phyloP scores from a whole-genome alignment of 306 rosid species.

The Prunus salicina region DNA sequence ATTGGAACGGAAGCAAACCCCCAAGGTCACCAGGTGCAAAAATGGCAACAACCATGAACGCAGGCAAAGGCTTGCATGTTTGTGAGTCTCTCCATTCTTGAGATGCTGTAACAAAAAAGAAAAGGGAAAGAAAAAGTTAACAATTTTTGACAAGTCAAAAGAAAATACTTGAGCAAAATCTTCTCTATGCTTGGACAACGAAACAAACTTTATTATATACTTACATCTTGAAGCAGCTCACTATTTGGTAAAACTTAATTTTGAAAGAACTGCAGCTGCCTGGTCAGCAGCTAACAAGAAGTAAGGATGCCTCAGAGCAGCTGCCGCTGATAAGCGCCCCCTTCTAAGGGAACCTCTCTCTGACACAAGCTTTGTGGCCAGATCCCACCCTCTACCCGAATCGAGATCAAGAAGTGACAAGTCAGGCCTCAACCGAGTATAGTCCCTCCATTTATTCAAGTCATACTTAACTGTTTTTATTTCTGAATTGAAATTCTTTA shows the following conservation, averaged over 20 bases:
- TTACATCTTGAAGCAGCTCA: constrained; percentile 34
- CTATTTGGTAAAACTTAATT: constrained; percentile 53
- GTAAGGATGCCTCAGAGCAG: constrained; percentile 89
- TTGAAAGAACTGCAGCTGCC: constrained; percentile 89
- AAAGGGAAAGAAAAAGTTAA: not conserved
- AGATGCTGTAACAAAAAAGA: not conserved
- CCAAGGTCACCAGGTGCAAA: not conserved
- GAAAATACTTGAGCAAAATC: not conserved
- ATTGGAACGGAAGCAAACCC: not conserved
- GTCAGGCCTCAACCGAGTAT: constrained; percentile 58
- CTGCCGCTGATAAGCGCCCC: constrained; percentile 78
- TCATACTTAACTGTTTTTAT: constrained; percentile 61
- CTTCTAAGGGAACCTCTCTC: constrained; percentile 69
- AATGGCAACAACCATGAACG: not conserved
- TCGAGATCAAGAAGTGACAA: constrained; percentile 72
- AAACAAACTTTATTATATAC: constrained; percentile 9
- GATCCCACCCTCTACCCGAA: constrained; percentile 91
- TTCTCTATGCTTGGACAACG: not conserved
- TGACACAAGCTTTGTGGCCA: constrained; percentile 71
- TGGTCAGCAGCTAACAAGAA: constrained; percentile 89
- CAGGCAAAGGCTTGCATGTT: not conserved
- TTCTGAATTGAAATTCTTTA: constrained; percentile 85
- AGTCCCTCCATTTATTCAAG: constrained; percentile 76
- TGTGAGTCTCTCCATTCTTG: not conserved
- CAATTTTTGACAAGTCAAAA: not conserved